phyloP scores from a whole-genome alignment of 176 grass and related monocot genomes.

The Oropetium thomaeum region DNA sequence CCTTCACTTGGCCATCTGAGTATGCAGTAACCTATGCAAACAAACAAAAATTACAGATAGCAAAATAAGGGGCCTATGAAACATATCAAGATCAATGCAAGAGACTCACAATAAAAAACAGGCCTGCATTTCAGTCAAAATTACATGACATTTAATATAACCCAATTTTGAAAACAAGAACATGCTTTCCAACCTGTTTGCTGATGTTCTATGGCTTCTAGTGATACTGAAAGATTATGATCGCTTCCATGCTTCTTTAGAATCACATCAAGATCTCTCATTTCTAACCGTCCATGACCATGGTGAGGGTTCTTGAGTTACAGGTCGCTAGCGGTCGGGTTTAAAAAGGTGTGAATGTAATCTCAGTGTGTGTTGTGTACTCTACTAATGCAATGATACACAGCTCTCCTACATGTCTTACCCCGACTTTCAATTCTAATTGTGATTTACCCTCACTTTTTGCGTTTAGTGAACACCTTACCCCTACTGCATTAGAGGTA shows the following conservation, averaged over 20 bases:
- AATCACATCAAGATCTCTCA: too few species aligned
- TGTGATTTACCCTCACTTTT: too few species aligned
- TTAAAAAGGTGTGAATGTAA: too few species aligned
- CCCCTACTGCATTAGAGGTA: too few species aligned
- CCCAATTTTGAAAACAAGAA: slow-evolving; percentile 5
- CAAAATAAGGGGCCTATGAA: background rate
- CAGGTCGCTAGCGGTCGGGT: too few species aligned
- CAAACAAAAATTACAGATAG: slow-evolving; percentile 25
- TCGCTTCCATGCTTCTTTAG: background rate
- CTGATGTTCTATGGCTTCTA: background rate
- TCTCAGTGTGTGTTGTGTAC: too few species aligned
- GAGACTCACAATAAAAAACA: slow-evolving; percentile 11
- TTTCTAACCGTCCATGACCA: too few species aligned
- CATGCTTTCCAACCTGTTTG: background rate
- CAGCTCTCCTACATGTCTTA: too few species aligned
- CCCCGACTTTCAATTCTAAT: too few species aligned
- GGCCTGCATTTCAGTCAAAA: background rate
- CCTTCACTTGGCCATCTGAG: slow-evolving; percentile 94
- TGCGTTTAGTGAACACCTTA: too few species aligned
- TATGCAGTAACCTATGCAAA: slow-evolving; percentile 70
- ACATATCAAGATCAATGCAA: slow-evolving; percentile 19
- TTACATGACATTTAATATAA: background rate
- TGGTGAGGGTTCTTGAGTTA: too few species aligned
- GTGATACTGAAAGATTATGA: background rate
- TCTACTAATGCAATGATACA: too few species aligned